Conservation (phyloP, 1,284 basidiomycete species). For the Singerocomus rubriflavus region DNA sequence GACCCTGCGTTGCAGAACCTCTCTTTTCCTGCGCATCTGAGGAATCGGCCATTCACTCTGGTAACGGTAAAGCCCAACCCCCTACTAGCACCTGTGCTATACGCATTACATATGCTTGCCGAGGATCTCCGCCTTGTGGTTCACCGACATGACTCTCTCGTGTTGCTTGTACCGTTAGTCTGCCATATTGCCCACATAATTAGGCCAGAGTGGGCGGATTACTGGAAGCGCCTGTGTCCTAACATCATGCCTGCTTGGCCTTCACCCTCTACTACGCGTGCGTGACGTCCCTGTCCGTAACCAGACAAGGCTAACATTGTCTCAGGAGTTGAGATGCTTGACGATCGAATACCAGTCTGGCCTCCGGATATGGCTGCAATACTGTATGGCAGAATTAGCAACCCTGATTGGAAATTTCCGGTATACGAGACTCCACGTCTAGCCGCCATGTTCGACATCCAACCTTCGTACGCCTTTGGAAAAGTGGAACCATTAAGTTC, state of each 20-base stretch:
- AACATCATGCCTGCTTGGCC: slow-evolving; percentile 57
- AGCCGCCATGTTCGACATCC: slow-evolving; percentile 47
- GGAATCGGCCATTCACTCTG: slow-evolving; percentile 26
- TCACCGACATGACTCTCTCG: slow-evolving; percentile 53
- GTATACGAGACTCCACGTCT: slow-evolving; percentile 51
- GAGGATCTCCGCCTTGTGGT: slow-evolving; percentile 63
- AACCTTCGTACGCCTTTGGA: slow-evolving; percentile 61
- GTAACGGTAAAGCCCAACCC: slow-evolving; percentile 36
- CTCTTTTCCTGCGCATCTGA: slow-evolving; percentile 36
- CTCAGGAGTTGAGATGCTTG: slow-evolving; percentile 45
- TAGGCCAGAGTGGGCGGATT: slow-evolving; percentile 82
- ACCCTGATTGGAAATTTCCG: slow-evolving; percentile 62
- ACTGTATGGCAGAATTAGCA: slow-evolving; percentile 61
- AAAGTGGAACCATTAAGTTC: slow-evolving; percentile 51
- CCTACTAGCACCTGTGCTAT: slow-evolving; percentile 52
- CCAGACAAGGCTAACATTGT: slow-evolving; percentile 8
- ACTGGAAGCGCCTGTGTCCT: slow-evolving; percentile 79
- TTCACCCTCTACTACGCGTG: slow-evolving; percentile 43
- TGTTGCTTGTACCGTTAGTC: slow-evolving; percentile 62
- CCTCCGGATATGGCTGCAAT: slow-evolving; percentile 64
- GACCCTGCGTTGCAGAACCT: slow-evolving; percentile 54
- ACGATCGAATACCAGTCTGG: slow-evolving; percentile 68
- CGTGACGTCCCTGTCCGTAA: slow-evolving; percentile 18
- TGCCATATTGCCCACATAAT: slow-evolving; percentile 64
- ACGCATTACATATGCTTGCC: slow-evolving; percentile 74